Evolutionary conservation across 495 filamentous ascomycete genomes (phyloP).

Genomic region (Cercophora sp.): DNA sequence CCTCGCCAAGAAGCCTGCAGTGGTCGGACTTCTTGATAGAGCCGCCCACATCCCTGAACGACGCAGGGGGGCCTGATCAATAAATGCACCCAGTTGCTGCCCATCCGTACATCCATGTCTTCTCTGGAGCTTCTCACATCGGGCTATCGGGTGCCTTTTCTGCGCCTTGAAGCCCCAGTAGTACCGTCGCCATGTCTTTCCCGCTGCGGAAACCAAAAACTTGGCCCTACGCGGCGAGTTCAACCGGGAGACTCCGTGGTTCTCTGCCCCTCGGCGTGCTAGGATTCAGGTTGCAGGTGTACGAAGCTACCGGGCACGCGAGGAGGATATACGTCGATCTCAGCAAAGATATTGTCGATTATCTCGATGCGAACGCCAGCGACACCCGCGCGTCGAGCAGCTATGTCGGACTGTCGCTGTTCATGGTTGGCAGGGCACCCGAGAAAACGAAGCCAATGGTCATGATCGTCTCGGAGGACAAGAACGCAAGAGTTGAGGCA

Average conservation of each 20-base stretch:
- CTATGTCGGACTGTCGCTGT: constrained; percentile 10
- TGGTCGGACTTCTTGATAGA: no score
- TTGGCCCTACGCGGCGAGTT: constrained; percentile 10
- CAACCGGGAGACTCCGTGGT: constrained; percentile 4
- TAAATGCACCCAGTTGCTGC: no score
- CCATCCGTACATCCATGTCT: no score
- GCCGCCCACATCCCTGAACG: no score
- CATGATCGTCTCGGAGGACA: constrained; percentile 14
- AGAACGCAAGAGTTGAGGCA: neutral
- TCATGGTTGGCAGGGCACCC: constrained; percentile 13
- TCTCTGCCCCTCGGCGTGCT: neutral
- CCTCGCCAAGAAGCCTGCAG: no score
- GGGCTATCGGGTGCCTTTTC: no score
- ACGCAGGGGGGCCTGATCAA: no score
- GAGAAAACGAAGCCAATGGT: constrained; percentile 4
- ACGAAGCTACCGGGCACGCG: constrained; percentile 11
- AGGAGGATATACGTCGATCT: neutral
- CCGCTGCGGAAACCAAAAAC: neutral
- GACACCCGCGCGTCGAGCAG: neutral
- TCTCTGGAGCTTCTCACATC: no score
- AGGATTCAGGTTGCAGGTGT: neutral
- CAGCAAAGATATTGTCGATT: neutral
- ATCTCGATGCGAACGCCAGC: constrained; percentile 7
- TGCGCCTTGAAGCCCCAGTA: no score
- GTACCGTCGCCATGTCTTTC: no score